phyloP scores from a whole-genome alignment of 2,329 filamentous ascomycete genomes.

The Colletotrichum musicola region DNA sequence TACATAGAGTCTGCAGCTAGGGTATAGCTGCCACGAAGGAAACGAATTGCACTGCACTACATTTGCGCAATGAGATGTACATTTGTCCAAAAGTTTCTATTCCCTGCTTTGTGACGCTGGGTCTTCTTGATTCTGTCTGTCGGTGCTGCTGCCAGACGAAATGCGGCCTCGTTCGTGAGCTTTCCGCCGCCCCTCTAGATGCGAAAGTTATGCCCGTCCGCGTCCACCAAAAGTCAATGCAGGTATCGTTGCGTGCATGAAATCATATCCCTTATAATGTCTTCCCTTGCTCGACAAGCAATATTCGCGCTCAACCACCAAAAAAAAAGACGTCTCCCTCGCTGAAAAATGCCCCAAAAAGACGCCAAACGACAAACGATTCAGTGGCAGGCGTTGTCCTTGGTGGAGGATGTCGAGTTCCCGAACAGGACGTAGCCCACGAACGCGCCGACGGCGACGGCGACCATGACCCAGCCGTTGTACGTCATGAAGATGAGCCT shows the following conservation, averaged over 20 bases:
- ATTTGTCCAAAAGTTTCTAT: not conserved
- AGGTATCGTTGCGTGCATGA: too few relatives aligned
- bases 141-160: too few relatives aligned
- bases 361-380: not conserved
- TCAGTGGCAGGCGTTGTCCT: constrained; percentile 93
- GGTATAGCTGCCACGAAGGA: constrained; percentile 22
- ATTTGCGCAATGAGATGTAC: not conserved
- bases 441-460: constrained; percentile 89
- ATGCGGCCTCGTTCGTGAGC: too few relatives aligned
- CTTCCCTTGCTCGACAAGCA: too few relatives aligned
- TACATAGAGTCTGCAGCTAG: constrained; percentile 24
- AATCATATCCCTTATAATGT: too few relatives aligned
- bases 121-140: not conserved
- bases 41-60: constrained; percentile 7
- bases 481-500: constrained; percentile 99
- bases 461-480: constrained; percentile 97
- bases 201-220: too few relatives aligned
- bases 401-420: constrained; percentile 75
- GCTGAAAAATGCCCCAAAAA: too few relatives aligned
- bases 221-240: too few relatives aligned
- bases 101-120: not conserved
- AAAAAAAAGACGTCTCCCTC: too few relatives aligned
- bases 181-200: too few relatives aligned
- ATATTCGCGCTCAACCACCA: too few relatives aligned
- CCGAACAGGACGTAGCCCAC: constrained; percentile 89